These are phyloP conservation scores for Aspergillus sp. DNA, from an alignment of 2,329 filamentous ascomycete species.

Conservation along the genomic window DNA sequence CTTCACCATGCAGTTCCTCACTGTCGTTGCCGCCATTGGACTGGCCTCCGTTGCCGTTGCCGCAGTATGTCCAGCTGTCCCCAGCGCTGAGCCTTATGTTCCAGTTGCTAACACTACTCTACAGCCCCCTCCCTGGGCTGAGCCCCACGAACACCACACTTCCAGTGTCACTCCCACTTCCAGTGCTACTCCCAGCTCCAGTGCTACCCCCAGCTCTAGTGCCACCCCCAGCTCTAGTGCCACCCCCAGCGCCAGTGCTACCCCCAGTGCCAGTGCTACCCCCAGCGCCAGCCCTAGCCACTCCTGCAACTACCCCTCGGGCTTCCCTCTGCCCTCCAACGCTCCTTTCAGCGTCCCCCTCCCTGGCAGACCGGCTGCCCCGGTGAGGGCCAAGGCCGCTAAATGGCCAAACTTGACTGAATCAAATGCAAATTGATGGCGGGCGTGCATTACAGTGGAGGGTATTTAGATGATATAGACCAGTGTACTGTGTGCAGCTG, in stretches of 20 bases:
- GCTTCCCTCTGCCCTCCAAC: not conserved
- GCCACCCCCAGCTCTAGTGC: not conserved
- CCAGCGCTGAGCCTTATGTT: not conserved
- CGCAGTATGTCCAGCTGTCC: not conserved
- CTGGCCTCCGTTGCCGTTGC: not conserved
- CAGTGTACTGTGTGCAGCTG: not conserved
- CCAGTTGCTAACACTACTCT: not conserved
- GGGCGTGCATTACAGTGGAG: not conserved
- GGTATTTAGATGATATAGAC: not conserved
- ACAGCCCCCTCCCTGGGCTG: not conserved
- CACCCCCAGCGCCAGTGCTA: not conserved
- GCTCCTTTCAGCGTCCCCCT: not conserved
- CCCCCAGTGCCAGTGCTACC: not conserved
- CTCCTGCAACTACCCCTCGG: not conserved
- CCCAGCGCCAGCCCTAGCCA: not conserved
- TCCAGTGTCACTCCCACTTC: too few species aligned
- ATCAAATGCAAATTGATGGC: not conserved
- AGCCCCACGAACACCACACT: not conserved
- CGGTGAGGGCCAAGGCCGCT: not conserved
- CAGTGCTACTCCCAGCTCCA: not conserved
- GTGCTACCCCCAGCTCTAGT: not conserved
- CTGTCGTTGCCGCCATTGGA: not conserved
- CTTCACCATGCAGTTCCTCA: not conserved
- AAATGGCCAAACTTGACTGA: not conserved
- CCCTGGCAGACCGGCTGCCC: not conserved